Conservation (phyloP, 345 rosid species). For the Acer saccharum region DNA sequence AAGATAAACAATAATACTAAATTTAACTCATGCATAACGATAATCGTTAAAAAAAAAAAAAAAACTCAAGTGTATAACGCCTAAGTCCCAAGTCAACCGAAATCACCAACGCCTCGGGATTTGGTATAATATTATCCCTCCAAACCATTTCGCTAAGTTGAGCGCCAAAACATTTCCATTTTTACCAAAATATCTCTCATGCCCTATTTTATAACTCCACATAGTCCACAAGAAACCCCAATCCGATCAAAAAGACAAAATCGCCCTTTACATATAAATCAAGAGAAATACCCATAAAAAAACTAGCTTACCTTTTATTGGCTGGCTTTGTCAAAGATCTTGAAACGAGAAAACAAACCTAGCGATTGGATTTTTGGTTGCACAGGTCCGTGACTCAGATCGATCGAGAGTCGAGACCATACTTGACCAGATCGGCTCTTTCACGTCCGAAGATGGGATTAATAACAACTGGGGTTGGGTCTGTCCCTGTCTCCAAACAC, state of each 20-base stretch:
- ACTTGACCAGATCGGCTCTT: not conserved
- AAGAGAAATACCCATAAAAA: no score
- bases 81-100: not conserved
- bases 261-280: not conserved
- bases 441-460: not conserved
- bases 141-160: constrained; percentile 16
- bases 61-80: no score
- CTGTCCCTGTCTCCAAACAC: not conserved
- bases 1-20: no score
- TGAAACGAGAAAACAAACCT: no score
- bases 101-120: not conserved
- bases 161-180: constrained; percentile 21
- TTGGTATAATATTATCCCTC: constrained; percentile 4
- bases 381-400: not conserved
- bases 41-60: no score
- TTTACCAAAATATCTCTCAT: constrained; percentile 13
- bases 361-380: not conserved
- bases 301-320: not conserved
- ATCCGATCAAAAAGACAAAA: not conserved
- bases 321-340: no score
- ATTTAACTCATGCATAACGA: no score
- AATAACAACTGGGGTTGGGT: not conserved
- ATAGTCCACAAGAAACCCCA: no score
- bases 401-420: no score
- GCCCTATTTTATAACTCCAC: not conserved